These are phyloP conservation scores for Rhizopogon vinicolor DNA, from an alignment of 768 basidiomycete genomes.

Conservation along the genomic window DNA sequence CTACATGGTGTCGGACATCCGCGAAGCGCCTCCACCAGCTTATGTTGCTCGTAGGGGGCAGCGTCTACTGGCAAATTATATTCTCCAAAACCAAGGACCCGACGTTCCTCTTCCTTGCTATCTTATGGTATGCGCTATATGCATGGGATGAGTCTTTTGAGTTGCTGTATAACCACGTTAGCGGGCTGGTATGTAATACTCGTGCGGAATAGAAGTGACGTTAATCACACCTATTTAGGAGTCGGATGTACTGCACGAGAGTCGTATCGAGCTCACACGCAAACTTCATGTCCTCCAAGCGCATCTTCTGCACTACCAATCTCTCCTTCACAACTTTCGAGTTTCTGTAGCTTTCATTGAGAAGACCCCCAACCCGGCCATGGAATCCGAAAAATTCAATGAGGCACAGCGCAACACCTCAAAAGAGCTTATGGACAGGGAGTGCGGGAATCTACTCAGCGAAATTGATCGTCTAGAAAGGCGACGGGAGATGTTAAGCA, in stretches of 20 bases:
- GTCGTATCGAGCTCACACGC: constrained; percentile 41
- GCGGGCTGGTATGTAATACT: constrained; percentile 36
- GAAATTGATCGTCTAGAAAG: constrained; percentile 47
- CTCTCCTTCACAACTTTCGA: constrained; percentile 48
- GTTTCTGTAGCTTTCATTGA: constrained; percentile 47
- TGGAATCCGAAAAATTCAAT: constrained; percentile 25
- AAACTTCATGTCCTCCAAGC: constrained; percentile 55
- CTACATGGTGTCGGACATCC: constrained; percentile 8
- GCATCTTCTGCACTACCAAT: constrained; percentile 51
- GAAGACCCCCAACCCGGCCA: constrained; percentile 44
- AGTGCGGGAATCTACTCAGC: constrained; percentile 41
- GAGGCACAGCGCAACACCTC: constrained; percentile 14
- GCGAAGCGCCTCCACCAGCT: constrained; percentile 23
- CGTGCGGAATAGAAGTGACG: neutral
- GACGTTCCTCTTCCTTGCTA: constrained; percentile 48
- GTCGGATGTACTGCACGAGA: constrained; percentile 34
- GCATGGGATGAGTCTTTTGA: constrained; percentile 61
- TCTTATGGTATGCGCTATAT: constrained; percentile 58
- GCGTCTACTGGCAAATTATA: constrained; percentile 28
- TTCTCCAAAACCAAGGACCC: constrained; percentile 35
- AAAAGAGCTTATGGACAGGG: constrained; percentile 34
- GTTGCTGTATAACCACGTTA: constrained; percentile 44
- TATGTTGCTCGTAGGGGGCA: constrained; percentile 24
- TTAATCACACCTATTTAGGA: constrained; percentile 31
- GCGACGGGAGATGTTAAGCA: constrained; percentile 23